phyloP scores from a whole-genome alignment of 179 eudicot genomes.

The Silene noctiflora region DNA sequence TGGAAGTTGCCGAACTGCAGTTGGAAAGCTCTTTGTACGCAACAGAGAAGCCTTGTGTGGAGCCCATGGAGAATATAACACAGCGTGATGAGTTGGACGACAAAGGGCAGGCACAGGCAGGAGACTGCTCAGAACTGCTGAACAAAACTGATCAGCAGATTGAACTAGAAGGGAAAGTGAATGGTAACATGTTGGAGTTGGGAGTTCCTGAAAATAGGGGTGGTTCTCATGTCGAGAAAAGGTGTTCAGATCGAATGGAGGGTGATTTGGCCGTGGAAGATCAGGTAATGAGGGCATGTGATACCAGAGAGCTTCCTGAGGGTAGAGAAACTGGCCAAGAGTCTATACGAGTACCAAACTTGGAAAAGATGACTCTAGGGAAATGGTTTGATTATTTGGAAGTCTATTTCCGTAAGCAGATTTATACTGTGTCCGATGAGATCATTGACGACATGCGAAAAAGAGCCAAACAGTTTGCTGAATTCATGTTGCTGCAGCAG shows the following conservation, averaged over 20 bases:
- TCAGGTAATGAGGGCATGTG: slow-evolving; percentile 2
- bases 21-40: not conserved
- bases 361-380: slow-evolving; percentile 70
- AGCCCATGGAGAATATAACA: not conserved
- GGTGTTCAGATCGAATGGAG: slow-evolving; percentile 18
- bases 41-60: not conserved
- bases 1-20: not conserved
- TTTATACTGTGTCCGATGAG: slow-evolving; percentile 48
- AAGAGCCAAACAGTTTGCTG: slow-evolving; percentile 48
- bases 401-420: slow-evolving; percentile 53
- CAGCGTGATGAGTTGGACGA: not conserved
- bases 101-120: not conserved
- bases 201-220: not conserved
- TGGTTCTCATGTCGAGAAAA: slow-evolving; percentile 14
- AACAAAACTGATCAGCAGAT: too few relatives aligned
- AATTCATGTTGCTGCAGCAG: slow-evolving; percentile 48
- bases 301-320: slow-evolving; percentile 10
- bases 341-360: slow-evolving; percentile 33
- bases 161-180: not conserved
- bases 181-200: not conserved
- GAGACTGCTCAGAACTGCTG: too few relatives aligned
- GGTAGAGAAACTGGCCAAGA: slow-evolving; percentile 12
- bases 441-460: slow-evolving; percentile 49
- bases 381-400: slow-evolving; percentile 74
- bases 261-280: too few relatives aligned